Evolutionary conservation across 495 filamentous ascomycete genomes (phyloP), one percentile per base, ranked within the genome.

Genomic region (Daldinia loculata): DNA sequence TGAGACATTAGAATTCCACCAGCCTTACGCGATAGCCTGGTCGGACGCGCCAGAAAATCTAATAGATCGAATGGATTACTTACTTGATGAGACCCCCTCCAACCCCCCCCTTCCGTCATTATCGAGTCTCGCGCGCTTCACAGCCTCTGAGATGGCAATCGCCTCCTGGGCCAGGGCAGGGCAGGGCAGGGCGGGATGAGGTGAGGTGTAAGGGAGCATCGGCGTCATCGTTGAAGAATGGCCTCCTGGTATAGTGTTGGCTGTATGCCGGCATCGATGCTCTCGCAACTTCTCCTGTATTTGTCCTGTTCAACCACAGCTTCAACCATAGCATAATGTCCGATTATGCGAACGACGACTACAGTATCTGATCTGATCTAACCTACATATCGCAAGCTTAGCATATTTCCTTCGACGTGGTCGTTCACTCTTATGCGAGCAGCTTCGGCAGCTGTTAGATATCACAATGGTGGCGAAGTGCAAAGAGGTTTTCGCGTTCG

Each of bases 1-100:
- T 74, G 60, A 70, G 71, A 74, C 66, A 70, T 70, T 57, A 15
- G 55, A 67, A 74, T 74, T 74, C 71, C 67, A 67, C 62, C 71
- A 70, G 71, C 70, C 70, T 43, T 62, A 66, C 65, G 51, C 57
- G 39, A 61, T 30, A 24, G 14, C 39, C 50, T 6, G 22, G 24
- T 8, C 14, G 12, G 29, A 58, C 50, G 63, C 63, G 63, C 55
- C 12, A 24, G 30, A 14, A 48, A 6, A 3, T 12, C 43, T 48
- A 22, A 48, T 48, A 48, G 43, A 48, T 48, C 43, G 8, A 0
- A 48, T 12, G 11, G 27, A 38, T 36, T 17, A 52, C 17, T 61
- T 55, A 56, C 59, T 38, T 39, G 64, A 64, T 65, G 64, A 69
- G 45, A 66, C 48, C 57, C 57, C 61, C 51, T 61, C 70, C 65